These are phyloP conservation scores for Metschnikowia anglica DNA, from an alignment of 805 yeast genomes.

Conservation along the genomic window DNA sequence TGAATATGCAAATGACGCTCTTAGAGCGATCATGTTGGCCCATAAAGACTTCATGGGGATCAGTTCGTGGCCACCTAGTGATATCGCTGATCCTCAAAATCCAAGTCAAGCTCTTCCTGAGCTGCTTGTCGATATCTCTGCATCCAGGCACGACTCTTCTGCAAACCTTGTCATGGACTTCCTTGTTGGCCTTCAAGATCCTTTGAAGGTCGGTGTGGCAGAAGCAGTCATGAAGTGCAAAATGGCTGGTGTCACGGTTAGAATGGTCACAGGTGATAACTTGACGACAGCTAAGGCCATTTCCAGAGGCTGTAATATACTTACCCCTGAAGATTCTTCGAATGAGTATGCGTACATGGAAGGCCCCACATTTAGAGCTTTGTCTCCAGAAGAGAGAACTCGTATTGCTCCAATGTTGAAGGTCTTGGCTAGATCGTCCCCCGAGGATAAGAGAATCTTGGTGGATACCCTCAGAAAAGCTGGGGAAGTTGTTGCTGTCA, in stretches of 20 bases:
- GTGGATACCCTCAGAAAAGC: slow-evolving; percentile 75
- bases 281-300: slow-evolving; percentile 88
- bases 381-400: slow-evolving; percentile 55
- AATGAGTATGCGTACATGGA: slow-evolving; percentile 75
- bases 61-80: slow-evolving; percentile 67
- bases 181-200: slow-evolving; percentile 93
- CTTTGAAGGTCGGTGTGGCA: slow-evolving; percentile 85
- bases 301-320: slow-evolving; percentile 81
- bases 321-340: slow-evolving; percentile 49
- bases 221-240: slow-evolving; percentile 85
- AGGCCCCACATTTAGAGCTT: slow-evolving; percentile 83
- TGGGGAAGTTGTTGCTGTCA: slow-evolving; percentile 96
- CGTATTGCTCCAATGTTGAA: slow-evolving; percentile 68
- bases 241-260: slow-evolving; percentile 87
- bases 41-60: slow-evolving; percentile 63
- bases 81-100: slow-evolving; percentile 32
- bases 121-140: slow-evolving; percentile 26
- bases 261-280: slow-evolving; percentile 99
- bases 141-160: slow-evolving; percentile 27
- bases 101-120: slow-evolving; percentile 42
- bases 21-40: slow-evolving; percentile 86
- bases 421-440: slow-evolving; percentile 92
- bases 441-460: slow-evolving; percentile 87
- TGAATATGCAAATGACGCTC: slow-evolving; percentile 69
- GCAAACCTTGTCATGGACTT: slow-evolving; percentile 41